Percentiles rank a stretch among this genome's conserved stretches.
Evolutionary conservation across 2,329 filamentous ascomycete genomes (phyloP).

Genomic region (Aspergillus ruber): DNA sequence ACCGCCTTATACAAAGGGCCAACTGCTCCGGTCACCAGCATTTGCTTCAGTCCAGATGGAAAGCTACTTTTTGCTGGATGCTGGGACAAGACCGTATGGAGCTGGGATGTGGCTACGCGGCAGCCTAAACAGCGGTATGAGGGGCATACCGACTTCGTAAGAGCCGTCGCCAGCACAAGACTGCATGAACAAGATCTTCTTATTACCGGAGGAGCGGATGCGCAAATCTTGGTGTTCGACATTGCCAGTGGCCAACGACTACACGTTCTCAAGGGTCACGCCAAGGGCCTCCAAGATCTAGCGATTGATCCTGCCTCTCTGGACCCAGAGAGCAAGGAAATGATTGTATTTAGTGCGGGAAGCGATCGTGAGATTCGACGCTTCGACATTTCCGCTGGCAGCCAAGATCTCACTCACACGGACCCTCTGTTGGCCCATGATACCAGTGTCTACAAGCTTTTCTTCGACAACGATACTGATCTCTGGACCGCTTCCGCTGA

Average conservation of each 20-base stretch:
- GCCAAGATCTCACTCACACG: constrained; percentile 48
- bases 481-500: constrained; percentile 93
- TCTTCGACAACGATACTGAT: constrained; percentile 67
- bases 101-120: constrained; percentile 62
- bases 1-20: constrained; percentile 61
- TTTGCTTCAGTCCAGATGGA: constrained; percentile 56
- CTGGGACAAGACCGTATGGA: constrained; percentile 92
- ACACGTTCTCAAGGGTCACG: constrained; percentile 70
- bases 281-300: constrained; percentile 72
- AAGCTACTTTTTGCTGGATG: constrained; percentile 73
- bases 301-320: constrained; percentile 63
- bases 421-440: constrained; percentile 71
- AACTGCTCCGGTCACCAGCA: constrained; percentile 69
- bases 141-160: constrained; percentile 88
- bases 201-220: constrained; percentile 70
- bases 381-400: constrained; percentile 39
- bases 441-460: constrained; percentile 77
- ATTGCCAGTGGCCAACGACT: constrained; percentile 60
- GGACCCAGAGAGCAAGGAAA: constrained; percentile 28
- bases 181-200: constrained; percentile 58
- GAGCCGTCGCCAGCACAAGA: constrained; percentile 61
- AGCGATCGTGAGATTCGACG: constrained; percentile 73
- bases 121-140: constrained; percentile 54
- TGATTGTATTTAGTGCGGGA: constrained; percentile 69
- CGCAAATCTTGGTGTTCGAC: constrained; percentile 80